A percentile compares a stretch with the other conserved stretches of the same genome.
These are phyloP conservation scores for Elaeis oleifera DNA, from an alignment of 202 grass and related monocot species.

Conservation along the genomic window DNA sequence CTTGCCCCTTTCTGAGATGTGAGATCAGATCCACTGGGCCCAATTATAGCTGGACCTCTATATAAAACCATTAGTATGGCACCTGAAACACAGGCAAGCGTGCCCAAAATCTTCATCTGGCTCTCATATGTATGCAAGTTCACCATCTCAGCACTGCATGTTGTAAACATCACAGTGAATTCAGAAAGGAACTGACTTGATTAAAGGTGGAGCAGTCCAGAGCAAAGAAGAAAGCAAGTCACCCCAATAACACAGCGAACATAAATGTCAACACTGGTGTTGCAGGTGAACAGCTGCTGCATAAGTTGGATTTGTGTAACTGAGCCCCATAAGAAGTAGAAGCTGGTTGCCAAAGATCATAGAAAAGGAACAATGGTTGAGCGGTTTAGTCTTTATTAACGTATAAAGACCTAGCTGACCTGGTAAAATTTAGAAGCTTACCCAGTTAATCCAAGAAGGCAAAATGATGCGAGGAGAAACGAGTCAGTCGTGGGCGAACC, in stretches of 20 bases:
- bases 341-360: slow-evolving; percentile 93
- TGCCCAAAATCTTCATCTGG: slow-evolving; percentile 51
- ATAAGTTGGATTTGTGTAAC: slow-evolving; percentile 84
- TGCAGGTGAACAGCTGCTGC: slow-evolving; percentile 80
- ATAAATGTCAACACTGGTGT: slow-evolving; percentile 92
- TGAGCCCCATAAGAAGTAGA: slow-evolving; percentile 75
- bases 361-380: background rate
- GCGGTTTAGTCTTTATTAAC: background rate
- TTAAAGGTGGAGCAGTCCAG: background rate
- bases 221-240: background rate
- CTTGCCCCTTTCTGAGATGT: background rate
- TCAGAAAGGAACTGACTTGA: background rate
- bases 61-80: slow-evolving; percentile 75
- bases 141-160: slow-evolving; percentile 54
- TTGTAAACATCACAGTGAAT: background rate
- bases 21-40: slow-evolving; percentile 19
- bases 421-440: slow-evolving; percentile 9
- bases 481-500: slow-evolving; percentile 36
- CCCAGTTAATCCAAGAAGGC: slow-evolving; percentile 82
- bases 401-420: background rate
- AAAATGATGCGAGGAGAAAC: slow-evolving; percentile 55
- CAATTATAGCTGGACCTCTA: slow-evolving; percentile 60
- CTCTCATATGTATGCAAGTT: slow-evolving; percentile 62
- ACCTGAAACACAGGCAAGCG: slow-evolving; percentile 59
- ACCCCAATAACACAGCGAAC: slow-evolving; percentile 55